These are phyloP conservation scores for Triticum dicoccoides DNA, from an alignment of 176 grass and related monocot genomes.

Conservation along the genomic window DNA sequence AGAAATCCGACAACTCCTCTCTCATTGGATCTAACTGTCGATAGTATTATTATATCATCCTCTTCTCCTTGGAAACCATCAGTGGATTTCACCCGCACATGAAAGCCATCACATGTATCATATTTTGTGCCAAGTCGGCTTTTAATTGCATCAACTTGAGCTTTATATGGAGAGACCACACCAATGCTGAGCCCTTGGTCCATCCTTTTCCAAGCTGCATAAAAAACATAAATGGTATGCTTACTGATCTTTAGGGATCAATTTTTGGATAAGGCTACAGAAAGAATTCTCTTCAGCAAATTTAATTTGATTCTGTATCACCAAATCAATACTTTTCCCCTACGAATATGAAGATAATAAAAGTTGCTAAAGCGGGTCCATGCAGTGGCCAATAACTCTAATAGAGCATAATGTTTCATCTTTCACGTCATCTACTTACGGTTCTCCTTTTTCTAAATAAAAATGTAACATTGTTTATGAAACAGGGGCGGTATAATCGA, in stretches of 20 bases:
- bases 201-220: constrained; percentile 44
- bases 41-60: constrained; percentile 79
- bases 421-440: background rate
- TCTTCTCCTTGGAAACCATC: constrained; percentile 83
- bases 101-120: constrained; percentile 36
- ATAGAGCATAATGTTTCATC: background rate
- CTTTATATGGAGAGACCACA: constrained; percentile 64
- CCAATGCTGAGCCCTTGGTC: constrained; percentile 47
- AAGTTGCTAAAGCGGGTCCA: background rate
- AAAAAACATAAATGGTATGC: background rate
- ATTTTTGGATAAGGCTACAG: background rate
- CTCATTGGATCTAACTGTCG: constrained; percentile 59
- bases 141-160: constrained; percentile 61
- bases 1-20: constrained; percentile 64
- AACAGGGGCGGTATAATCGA: background rate
- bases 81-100: constrained; percentile 61
- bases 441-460: background rate
- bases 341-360: background rate
- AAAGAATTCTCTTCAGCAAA: background rate
- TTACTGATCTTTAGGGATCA: background rate
- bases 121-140: constrained; percentile 51
- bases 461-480: background rate
- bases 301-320: background rate
- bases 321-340: background rate
- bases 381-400: background rate